A percentile compares a stretch with the other conserved stretches of the same genome.
These are phyloP conservation scores for Flaveria linearis DNA, from an alignment of 129 eudicot genomes.

Conservation along the genomic window DNA sequence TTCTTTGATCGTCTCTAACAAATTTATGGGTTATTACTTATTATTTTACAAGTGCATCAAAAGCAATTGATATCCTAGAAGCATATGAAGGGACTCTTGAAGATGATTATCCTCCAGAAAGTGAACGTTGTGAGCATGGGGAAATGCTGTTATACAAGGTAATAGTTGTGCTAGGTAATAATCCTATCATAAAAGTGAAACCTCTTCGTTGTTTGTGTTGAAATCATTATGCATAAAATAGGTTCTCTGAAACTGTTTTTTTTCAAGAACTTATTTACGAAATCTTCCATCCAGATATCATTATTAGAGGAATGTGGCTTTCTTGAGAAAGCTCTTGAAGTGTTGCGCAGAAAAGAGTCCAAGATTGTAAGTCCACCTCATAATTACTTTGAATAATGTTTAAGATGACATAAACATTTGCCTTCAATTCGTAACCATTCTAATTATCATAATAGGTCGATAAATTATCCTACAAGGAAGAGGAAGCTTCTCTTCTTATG, in stretches of 20 bases:
- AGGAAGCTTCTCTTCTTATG: slow-evolving; percentile 71
- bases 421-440: slow-evolving; percentile 9
- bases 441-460: slow-evolving; percentile 51
- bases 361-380: slow-evolving; percentile 71
- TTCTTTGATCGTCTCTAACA: not conserved
- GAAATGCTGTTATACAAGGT: slow-evolving; percentile 99
- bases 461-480: slow-evolving; percentile 71
- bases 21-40: slow-evolving; percentile 16
- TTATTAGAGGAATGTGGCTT: slow-evolving; percentile 82
- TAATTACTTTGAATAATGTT: not conserved
- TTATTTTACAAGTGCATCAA: slow-evolving; percentile 61
- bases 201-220: not conserved
- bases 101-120: slow-evolving; percentile 94
- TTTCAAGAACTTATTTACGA: not conserved
- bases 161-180: slow-evolving; percentile 30
- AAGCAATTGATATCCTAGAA: slow-evolving; percentile 94
- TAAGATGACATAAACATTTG: slow-evolving; percentile 15
- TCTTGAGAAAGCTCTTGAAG: slow-evolving; percentile 75
- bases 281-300: slow-evolving; percentile 55
- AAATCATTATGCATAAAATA: not conserved
- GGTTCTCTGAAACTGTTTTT: not conserved
- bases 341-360: slow-evolving; percentile 67
- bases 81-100: slow-evolving; percentile 99
- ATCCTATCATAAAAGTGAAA: slow-evolving; percentile 12
- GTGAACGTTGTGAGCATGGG: slow-evolving; percentile 89